Base-by-base conservation (phyloP, 78 protist genomes). In the slime mould (Dictyostelium discoideum) region DNA sequence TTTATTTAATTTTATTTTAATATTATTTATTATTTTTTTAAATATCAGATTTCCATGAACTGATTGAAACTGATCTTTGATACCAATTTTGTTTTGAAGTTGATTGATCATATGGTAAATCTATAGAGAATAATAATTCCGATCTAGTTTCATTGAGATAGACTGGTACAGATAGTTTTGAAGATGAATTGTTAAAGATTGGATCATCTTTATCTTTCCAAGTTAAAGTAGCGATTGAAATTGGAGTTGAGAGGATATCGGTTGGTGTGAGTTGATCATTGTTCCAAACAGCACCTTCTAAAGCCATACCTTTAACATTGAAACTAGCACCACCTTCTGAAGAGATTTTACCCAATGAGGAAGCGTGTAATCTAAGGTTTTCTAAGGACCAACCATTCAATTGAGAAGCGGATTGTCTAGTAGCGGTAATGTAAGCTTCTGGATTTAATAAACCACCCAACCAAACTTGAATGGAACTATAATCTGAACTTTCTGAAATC, bases 341-440 rank as follows among this genome's bases (percentile, higher is more conserved):
- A 20, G 48, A 69, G 18, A 14, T 20, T 81, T 50, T 50, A n/a
- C 95, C 92, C 9, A 85, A 67, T 4, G 87, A 22, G 0, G 76
- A 14, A 78, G 83, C 96, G 29, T 77, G 81, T 44, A 98, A 80
- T 63, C 60, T 57, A 16, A 98, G 96, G 80, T 87, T 97, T 65
- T 98, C 99, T 6, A 98, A 96, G 8, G 98, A 94, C 98, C 98
- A 96, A 32, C 80, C 84, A 72, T 96, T 57, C 22, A 85, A 65
- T 76, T 96, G 98, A 11, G 99, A 98, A 11, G 97, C 98, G 2
- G 97, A 85, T 95, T 99, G 99, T 18, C 99, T 90, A 14, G 99
- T 96, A 13, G 99, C 99, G 22, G 99, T 98, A 73, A 99, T 77
- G 93, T 85, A 97, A 20, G 99, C 99, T 82, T 97, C 99, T 65